Conservation (phyloP, 305 asterid species). For the Ilex paraguariensis region DNA sequence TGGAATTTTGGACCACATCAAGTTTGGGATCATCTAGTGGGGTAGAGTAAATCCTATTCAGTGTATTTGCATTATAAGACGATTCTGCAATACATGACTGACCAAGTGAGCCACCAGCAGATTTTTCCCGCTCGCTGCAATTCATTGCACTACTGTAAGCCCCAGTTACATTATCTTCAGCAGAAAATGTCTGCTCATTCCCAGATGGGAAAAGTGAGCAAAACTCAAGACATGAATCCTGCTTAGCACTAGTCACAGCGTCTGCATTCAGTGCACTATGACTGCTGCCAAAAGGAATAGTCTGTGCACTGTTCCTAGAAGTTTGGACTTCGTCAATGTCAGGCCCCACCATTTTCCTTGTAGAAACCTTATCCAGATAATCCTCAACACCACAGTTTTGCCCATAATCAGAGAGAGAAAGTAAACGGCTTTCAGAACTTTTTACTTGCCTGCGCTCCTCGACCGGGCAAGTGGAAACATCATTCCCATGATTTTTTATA, state of each 20-base stretch:
- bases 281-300: slow-evolving; percentile 20
- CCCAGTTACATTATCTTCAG: slow-evolving; percentile 12
- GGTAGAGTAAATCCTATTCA: slow-evolving; percentile 25
- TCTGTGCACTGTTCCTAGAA: slow-evolving; percentile 6
- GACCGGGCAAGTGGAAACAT: slow-evolving; percentile 13
- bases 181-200: slow-evolving; percentile 12
- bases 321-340: slow-evolving; percentile 16
- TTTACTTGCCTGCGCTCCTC: slow-evolving; percentile 12
- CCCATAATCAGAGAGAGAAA: slow-evolving; percentile 16
- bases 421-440: slow-evolving; percentile 9
- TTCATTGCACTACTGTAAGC: slow-evolving; percentile 17
- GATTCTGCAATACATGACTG: slow-evolving; percentile 23
- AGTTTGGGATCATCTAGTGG: slow-evolving; percentile 30
- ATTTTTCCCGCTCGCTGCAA: slow-evolving; percentile 18
- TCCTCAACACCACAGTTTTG: slow-evolving; percentile 12
- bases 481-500: slow-evolving; percentile 13
- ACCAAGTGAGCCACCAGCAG: slow-evolving; percentile 21
- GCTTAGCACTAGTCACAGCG: slow-evolving; percentile 13
- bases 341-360: slow-evolving; percentile 15
- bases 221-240: slow-evolving; percentile 21
- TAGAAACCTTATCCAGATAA: slow-evolving; percentile 14
- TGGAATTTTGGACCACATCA: slow-evolving; percentile 27
- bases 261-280: slow-evolving; percentile 15
- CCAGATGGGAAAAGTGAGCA: slow-evolving; percentile 29
- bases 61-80: slow-evolving; percentile 25